Base-by-base conservation (phyloP, 768 basidiomycete species). In the Suillus luteus region DNA sequence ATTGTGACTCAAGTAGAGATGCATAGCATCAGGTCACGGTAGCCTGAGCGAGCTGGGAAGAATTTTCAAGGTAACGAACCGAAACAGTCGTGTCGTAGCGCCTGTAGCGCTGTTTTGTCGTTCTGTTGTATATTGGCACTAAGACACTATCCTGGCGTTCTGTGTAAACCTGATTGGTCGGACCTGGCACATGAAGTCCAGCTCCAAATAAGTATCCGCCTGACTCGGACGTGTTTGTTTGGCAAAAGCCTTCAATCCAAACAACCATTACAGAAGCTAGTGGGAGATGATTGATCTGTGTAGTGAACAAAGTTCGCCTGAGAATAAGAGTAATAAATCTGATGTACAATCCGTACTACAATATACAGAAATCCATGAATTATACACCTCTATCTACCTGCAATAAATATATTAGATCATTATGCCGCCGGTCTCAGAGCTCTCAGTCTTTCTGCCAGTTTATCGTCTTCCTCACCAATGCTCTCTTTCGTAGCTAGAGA, bases 381-480 rank as follows among this genome's bases (percentile, higher is more conserved):
- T 10, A 37, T 40, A 57, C 22, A 22, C 55, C 38, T 24, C 22
- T 27, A 57, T 40, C 15, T 57, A 57, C 22, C 15, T n/a, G 54
- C 31, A 59, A 35, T 35, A 31, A 61, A 22, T 35, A 35, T 22
- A 24, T 35, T 22, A 61, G 2, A 59, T 58, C 22, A 61, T 73
- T 77, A 92, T 67, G 85, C 83, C 4, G 90, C 88, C 12, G 95
- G 94, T 67, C 95, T 81, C 67, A 99, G 79, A 1, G 96, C 96
- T 65, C 96, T 83, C 73, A 98, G 76, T 69, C 97, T 83, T 71
- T 96, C 92, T 2, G 91, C 96, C 62, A 99, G 80, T 75, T 84
- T 86, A 49, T 81, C 81, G 68, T 95, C 94, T 75, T 95, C 93
- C 71, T 95, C 90, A 24, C 86, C 82, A 58, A 86, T 70, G 51